These are phyloP conservation scores for Cercophora newfieldiana DNA, from an alignment of 495 filamentous ascomycete species.

Conservation along the genomic window DNA sequence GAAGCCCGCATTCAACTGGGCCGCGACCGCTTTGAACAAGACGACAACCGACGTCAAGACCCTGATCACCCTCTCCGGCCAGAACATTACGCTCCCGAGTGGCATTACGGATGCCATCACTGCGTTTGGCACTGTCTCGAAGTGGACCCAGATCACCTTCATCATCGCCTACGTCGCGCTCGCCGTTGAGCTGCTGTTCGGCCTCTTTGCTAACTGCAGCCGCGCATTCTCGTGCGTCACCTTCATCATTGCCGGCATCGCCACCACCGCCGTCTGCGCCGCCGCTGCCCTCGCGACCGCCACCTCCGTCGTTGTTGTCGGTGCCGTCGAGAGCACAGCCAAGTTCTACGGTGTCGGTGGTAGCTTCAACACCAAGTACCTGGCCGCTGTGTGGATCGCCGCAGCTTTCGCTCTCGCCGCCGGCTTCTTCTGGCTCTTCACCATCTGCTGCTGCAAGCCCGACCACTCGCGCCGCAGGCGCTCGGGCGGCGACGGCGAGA, in stretches of 20 bases:
- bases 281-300: conserved; percentile 62
- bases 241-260: conserved; percentile 49
- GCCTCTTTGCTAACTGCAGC: conserved; percentile 65
- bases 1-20: conserved; percentile 74
- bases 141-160: conserved; percentile 82
- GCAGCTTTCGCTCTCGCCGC: conserved; percentile 72
- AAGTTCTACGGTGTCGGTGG: conserved; percentile 66
- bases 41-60: conserved; percentile 50
- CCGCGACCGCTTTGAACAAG: conserved; percentile 60
- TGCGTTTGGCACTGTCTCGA: conserved; percentile 67
- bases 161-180: conserved; percentile 68
- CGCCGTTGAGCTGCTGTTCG: conserved; percentile 73
- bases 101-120: conserved; percentile 65
- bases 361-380: conserved; percentile 64
- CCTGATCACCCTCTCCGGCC: conserved; percentile 41
- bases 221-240: conserved; percentile 50
- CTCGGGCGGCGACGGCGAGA: conserved; percentile 39
- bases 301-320: conserved; percentile 61
- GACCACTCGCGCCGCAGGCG: conserved; percentile 34
- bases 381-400: conserved; percentile 73
- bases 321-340: conserved; percentile 64
- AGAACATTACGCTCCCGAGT: conserved; percentile 56
- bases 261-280: conserved; percentile 61
- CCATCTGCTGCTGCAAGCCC: conserved; percentile 79
- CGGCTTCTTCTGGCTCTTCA: conserved; percentile 85